Conservation (phyloP, 768 basidiomycete species). For the Boletellus ananas region DNA sequence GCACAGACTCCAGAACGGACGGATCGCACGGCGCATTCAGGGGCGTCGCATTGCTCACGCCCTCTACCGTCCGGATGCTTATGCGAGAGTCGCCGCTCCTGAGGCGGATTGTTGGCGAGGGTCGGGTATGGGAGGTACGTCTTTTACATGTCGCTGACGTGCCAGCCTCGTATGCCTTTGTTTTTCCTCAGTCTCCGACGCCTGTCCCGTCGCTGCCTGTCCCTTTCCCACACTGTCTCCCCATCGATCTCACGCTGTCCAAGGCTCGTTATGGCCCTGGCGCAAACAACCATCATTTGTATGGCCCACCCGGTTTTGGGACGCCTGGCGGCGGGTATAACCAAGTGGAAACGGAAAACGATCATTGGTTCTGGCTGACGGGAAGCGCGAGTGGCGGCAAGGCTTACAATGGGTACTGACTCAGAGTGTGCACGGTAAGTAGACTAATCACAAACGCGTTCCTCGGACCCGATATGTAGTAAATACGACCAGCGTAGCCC, state of each 20-base stretch:
- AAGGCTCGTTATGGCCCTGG: slow-evolving; percentile 13
- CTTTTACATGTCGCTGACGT: background rate
- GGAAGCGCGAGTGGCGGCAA: slow-evolving; percentile 10
- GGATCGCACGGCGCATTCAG: background rate
- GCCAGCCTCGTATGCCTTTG: background rate
- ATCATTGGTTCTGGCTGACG: slow-evolving; percentile 25
- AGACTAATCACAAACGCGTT: no score
- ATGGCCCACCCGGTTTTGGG: slow-evolving; percentile 17
- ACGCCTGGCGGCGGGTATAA: slow-evolving; percentile 13
- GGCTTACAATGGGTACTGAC: background rate
- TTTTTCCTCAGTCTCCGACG: slow-evolving; percentile 10
- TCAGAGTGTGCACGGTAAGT: no score
- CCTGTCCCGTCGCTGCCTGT: slow-evolving; percentile 7
- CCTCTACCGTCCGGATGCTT: slow-evolving; percentile 37
- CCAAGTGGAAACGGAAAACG: slow-evolving; percentile 15
- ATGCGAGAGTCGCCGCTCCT: slow-evolving; percentile 42
- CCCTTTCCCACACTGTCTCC: slow-evolving; percentile 2
- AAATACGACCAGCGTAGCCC: no score
- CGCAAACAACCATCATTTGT: slow-evolving; percentile 7
- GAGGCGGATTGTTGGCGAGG: slow-evolving; percentile 45
- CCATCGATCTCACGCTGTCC: slow-evolving; percentile 13
- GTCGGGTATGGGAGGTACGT: slow-evolving; percentile 55
- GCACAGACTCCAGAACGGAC: background rate
- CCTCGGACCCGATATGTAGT: no score
- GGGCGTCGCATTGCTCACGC: slow-evolving; percentile 35